Base-by-base conservation (phyloP, 345 rosid species). In the Gossypium bickii region DNA sequence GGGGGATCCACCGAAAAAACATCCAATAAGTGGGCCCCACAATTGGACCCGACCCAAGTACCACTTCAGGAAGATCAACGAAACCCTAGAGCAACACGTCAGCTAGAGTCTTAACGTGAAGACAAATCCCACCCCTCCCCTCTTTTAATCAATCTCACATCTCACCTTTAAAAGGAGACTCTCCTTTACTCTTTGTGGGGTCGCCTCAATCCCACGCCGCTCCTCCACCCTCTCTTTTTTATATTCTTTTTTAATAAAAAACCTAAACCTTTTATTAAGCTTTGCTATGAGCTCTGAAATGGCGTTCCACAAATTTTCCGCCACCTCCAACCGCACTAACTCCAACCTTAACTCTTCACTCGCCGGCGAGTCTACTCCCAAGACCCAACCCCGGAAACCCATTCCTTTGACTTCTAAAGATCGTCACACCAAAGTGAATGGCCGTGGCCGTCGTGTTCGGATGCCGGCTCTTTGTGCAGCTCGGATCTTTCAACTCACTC, bases 341-440 rank as follows among this genome's bases (percentile, higher is more conserved):
- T 18, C 70, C 8, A 29, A 55, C 67, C 38, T 55, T 18, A 17
- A 53, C 55, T 2, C 41, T 34, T 70, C 43, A 62, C 59, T 59
- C 62, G 9, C 76, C 65, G 55, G 13, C 15, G 68, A 72, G 44
- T 45, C 69, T 6, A 3, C 58, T 49, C 58, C 29, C 59, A 73
- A 27, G 10, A 61, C 24, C 57, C 76, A 61, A 27, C 74, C 77
- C 77, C 83, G 78, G 20, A 83, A 78, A 74, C n/a, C 79, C 72
- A 0, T 82, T 60, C 2, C 78, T 1, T 52, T 77, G n/a, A 64
- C 71, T 8, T 63, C 90, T 22, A 86, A 77, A 56, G 97, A 91
- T 83, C 92, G 94, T 20, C 97, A 89, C 76, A 83, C 87, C 61
- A 91, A 89, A 70, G 91, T 91, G 29, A 82, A 91, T 74, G 92